Conservation (phyloP, 306 rosid genomes). For the Corylus americana region DNA sequence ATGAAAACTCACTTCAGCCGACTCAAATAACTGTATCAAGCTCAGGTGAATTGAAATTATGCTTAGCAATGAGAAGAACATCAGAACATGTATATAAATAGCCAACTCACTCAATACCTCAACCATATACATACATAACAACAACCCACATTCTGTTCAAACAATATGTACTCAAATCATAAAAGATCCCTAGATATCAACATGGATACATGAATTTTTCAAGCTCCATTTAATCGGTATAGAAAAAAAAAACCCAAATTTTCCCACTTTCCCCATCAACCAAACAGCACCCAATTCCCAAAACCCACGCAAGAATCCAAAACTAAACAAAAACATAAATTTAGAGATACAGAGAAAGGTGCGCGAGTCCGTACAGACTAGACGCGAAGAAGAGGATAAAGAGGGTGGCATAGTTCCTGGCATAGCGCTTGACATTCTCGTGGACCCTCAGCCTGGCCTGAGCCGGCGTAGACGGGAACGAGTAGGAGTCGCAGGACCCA, state of each 20-base stretch:
- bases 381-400: conserved; percentile 70
- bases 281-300: conserved; percentile 17
- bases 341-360: neutral
- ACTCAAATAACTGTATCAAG: no score
- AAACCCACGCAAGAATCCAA: neutral
- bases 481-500: conserved; percentile 60
- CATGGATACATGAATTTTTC: neutral
- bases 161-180: neutral
- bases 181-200: neutral
- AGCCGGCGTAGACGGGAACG: conserved; percentile 74
- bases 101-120: neutral
- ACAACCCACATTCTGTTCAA: neutral
- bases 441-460: conserved; percentile 84
- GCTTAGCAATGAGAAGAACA: neutral
- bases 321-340: neutral
- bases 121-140: neutral
- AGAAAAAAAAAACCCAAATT: neutral
- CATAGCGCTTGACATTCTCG: conserved; percentile 88
- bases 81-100: neutral
- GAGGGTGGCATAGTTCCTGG: conserved; percentile 79
- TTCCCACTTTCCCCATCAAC: conserved; percentile 3
- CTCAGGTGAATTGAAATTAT: neutral
- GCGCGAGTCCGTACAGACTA: conserved; percentile 53
- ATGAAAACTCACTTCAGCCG: no score
- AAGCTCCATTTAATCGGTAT: neutral